These are phyloP conservation scores for Ampelocalamus luodianensis DNA, from an alignment of 176 grass and related monocot genomes.

Conservation along the genomic window DNA sequence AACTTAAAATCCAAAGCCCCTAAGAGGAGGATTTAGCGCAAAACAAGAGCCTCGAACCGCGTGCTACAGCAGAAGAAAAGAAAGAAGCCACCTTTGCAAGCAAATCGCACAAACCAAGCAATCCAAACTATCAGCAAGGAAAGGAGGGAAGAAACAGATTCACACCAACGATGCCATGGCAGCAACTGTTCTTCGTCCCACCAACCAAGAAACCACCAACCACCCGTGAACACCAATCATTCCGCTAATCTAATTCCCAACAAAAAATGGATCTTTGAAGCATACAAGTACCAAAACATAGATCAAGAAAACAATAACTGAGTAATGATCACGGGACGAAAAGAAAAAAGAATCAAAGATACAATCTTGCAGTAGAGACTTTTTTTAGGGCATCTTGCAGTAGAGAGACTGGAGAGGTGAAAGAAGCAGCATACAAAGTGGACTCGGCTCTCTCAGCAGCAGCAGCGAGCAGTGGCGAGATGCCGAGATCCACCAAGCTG, in stretches of 20 bases:
- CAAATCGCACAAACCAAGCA: slow-evolving; percentile 16
- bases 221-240: slow-evolving; percentile 41
- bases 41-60: not conserved
- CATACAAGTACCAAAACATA: not conserved
- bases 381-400: slow-evolving; percentile 2
- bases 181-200: slow-evolving; percentile 23
- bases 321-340: slow-evolving; percentile 7
- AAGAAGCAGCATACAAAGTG: slow-evolving; percentile 45
- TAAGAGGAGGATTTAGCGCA: not conserved
- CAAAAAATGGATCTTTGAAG: slow-evolving; percentile 25
- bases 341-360: slow-evolving; percentile 40
- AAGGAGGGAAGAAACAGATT: not conserved
- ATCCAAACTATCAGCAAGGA: not conserved
- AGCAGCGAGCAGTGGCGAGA: slow-evolving; percentile 2
- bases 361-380: slow-evolving; percentile 24
- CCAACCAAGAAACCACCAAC: slow-evolving; percentile 35
- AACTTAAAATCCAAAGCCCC: slow-evolving; percentile 6
- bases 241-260: slow-evolving; percentile 30
- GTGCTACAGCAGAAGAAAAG: not conserved
- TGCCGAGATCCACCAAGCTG: slow-evolving; percentile 46
- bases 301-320: slow-evolving; percentile 31
- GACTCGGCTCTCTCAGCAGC: slow-evolving; percentile 8
- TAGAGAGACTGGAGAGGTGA: not conserved
- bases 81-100: not conserved
- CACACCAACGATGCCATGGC: slow-evolving; percentile 17